Percentiles rank a stretch among this genome's conserved stretches.
Conservation (phyloP, 139 green algal genomes). For the Picochlorum sp. region DNA sequence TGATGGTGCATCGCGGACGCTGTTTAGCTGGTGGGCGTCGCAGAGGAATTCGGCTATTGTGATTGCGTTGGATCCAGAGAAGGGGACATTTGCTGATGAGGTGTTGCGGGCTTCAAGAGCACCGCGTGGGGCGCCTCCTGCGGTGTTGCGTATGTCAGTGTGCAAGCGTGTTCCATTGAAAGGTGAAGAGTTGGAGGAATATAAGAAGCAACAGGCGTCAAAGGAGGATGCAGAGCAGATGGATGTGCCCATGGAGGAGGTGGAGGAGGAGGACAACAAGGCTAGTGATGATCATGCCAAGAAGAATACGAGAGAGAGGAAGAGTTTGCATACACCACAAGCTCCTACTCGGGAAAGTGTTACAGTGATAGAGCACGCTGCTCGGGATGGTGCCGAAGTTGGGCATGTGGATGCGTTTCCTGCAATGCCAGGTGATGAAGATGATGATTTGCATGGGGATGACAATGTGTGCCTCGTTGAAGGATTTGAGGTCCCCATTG, state of each 20-base stretch:
- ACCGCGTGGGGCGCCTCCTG: conserved; percentile 1
- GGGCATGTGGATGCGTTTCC: too few species aligned
- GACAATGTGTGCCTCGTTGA: conserved; percentile 49
- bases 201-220: conserved; percentile 16
- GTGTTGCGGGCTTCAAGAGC: neutral
- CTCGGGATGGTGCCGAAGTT: too few species aligned
- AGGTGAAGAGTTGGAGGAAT: conserved; percentile 65
- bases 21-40: conserved; percentile 76
- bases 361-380: too few species aligned
- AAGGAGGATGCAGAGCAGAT: conserved; percentile 16
- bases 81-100: conserved; percentile 9
- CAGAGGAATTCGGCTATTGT: conserved; percentile 67
- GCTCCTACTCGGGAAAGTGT: too few species aligned
- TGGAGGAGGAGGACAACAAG: neutral
- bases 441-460: conserved; percentile 1
- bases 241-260: conserved; percentile 8
- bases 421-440: neutral
- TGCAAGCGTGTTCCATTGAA: conserved; percentile 54
- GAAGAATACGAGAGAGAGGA: too few species aligned
- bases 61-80: conserved; percentile 46
- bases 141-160: conserved; percentile 41
- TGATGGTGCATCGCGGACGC: conserved; percentile 45
- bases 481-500: conserved; percentile 59
- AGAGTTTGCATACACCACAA: too few species aligned
- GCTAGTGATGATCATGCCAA: too few species aligned